Percentiles rank a stretch among this genome's conserved stretches.
Conservation (phyloP, 1,284 basidiomycete genomes). For the Papiliotrema terrestris region DNA sequence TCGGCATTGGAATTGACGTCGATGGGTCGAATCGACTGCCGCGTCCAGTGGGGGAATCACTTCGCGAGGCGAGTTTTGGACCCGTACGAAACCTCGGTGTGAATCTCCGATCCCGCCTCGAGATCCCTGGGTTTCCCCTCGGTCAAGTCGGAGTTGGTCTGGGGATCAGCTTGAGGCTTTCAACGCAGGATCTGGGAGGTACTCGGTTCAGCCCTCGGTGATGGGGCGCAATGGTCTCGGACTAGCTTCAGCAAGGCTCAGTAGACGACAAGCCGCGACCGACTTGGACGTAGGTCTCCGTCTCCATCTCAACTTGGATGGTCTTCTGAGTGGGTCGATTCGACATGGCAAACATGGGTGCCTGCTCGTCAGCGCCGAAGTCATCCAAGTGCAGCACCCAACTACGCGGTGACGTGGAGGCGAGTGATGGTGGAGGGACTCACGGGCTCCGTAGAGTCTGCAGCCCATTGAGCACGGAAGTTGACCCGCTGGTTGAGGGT, state of each 20-base stretch:
- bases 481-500: constrained; percentile 23
- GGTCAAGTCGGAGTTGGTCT: background rate
- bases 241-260: background rate
- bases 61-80: background rate
- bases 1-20: too few relatives aligned
- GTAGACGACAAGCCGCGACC: too few relatives aligned
- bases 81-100: background rate
- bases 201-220: constrained; percentile 1
- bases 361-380: background rate
- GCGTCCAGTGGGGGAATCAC: too few relatives aligned
- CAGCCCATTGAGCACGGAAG: constrained; percentile 4
- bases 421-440: background rate
- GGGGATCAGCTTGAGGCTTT: too few relatives aligned
- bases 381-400: background rate
- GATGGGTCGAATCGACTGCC: too few relatives aligned
- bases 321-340: constrained; percentile 9
- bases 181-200: too few relatives aligned
- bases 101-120: background rate
- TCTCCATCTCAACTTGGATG: constrained; percentile 27
- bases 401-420: too few relatives aligned
- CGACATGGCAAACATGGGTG: constrained; percentile 15
- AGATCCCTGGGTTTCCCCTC: background rate
- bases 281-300: constrained; percentile 17
- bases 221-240: background rate
- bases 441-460: constrained; percentile 4